Conservation (phyloP, 176 grass and related monocot genomes). For the Zizania latifolia region DNA sequence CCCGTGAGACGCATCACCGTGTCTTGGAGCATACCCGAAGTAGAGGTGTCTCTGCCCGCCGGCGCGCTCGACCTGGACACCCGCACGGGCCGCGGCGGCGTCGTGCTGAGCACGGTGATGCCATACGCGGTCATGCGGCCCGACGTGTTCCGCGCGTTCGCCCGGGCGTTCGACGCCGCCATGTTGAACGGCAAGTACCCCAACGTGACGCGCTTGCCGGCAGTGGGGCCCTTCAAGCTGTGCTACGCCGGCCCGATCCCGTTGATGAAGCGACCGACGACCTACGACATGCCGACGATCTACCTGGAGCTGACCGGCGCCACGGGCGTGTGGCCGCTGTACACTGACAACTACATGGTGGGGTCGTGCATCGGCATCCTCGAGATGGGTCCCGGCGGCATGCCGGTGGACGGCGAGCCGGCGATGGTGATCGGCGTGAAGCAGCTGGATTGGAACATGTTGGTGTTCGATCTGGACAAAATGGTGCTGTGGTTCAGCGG, state of each 20-base stretch:
- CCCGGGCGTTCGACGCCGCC: conserved; percentile 23
- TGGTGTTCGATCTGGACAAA: too few relatives aligned
- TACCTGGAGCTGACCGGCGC: conserved; percentile 36
- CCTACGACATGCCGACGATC: conserved; percentile 31
- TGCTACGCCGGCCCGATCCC: conserved; percentile 33
- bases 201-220: background rate
- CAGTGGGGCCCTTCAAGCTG: conserved; percentile 43
- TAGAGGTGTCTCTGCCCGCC: background rate
- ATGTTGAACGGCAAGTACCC: background rate
- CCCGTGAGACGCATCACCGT: conserved; percentile 21
- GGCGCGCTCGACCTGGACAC: conserved; percentile 21
- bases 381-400: conserved; percentile 32
- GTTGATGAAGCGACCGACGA: conserved; percentile 25
- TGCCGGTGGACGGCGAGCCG: conserved; percentile 10
- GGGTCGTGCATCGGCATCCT: conserved; percentile 36
- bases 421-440: too few relatives aligned
- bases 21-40: background rate
- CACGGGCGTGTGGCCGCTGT: conserved; percentile 34
- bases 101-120: conserved; percentile 39
- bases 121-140: conserved; percentile 39
- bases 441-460: too few relatives aligned
- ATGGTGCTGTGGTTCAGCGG: too few relatives aligned
- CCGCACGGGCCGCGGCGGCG: conserved; percentile 29
- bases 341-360: conserved; percentile 41
- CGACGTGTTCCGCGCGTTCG: conserved; percentile 38